Percentiles rank a stretch among this genome's conserved stretches.
phyloP scores from a whole-genome alignment of 306 rosid species.

The Ceratonia siliqua region DNA sequence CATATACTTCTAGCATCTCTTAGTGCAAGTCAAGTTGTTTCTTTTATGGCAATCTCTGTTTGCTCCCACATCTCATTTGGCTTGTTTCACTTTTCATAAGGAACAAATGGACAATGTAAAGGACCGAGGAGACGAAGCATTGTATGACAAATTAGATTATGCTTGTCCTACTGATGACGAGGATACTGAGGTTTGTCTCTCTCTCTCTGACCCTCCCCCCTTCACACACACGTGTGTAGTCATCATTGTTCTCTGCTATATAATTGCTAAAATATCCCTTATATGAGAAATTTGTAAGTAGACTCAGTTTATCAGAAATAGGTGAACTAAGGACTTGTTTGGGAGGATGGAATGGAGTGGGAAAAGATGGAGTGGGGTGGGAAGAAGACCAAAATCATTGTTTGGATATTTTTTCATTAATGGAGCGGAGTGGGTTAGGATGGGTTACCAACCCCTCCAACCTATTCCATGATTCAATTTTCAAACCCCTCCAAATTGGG shows the following conservation, averaged over 20 bases:
- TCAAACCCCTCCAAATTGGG: too few relatives aligned
- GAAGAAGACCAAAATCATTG: too few relatives aligned
- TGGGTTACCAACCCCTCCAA: too few relatives aligned
- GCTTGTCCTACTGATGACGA: conserved; percentile 69
- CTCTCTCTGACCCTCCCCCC: conserved; percentile 19
- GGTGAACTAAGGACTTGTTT: too few relatives aligned
- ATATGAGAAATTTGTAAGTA: too few relatives aligned
- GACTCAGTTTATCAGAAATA: too few relatives aligned
- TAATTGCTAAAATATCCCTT: not conserved
- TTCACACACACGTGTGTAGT: not conserved
- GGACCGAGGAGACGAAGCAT: conserved; percentile 68
- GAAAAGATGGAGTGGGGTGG: too few relatives aligned
- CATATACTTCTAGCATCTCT: conserved; percentile 2
- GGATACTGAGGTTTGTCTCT: conserved; percentile 59
- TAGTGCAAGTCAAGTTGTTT: conserved; percentile 21
- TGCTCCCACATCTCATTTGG: conserved; percentile 21
- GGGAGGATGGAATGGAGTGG: too few relatives aligned
- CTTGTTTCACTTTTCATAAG: conserved; percentile 47
- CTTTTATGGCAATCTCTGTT: conserved; percentile 8
- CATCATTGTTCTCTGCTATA: not conserved
- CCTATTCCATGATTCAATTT: too few relatives aligned
- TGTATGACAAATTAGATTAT: conserved; percentile 69
- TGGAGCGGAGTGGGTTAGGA: too few relatives aligned
- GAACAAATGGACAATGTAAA: conserved; percentile 77
- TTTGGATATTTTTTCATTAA: too few relatives aligned